These are phyloP conservation scores for Alternaria burnsii DNA, from an alignment of 2,329 filamentous ascomycete genomes.

Conservation along the genomic window DNA sequence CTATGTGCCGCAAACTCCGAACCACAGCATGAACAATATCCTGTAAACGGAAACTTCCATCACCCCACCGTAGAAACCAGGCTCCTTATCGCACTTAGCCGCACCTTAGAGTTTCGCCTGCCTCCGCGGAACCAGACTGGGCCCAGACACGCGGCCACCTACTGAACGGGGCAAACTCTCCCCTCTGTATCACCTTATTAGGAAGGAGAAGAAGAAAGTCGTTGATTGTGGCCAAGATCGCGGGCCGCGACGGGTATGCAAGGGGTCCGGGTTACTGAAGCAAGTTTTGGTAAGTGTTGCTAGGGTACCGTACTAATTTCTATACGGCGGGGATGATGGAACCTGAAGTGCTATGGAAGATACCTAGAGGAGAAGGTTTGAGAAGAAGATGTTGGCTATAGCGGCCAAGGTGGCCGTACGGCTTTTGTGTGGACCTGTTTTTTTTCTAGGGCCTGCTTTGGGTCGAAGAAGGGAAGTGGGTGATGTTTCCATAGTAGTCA, in stretches of 20 bases:
- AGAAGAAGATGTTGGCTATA: too few relatives aligned
- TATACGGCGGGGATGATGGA: too few relatives aligned
- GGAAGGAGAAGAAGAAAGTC: background rate
- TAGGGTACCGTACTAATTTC: background rate
- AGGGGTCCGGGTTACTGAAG: background rate
- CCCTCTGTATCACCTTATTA: background rate
- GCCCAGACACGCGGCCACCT: background rate
- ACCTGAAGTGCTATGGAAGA: too few relatives aligned
- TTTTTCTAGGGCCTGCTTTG: too few relatives aligned
- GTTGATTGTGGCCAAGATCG: background rate
- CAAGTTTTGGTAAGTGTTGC: background rate
- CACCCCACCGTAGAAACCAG: background rate
- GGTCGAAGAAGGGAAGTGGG: too few relatives aligned
- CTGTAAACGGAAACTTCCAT: background rate
- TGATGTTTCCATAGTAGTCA: too few relatives aligned
- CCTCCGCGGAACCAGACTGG: background rate
- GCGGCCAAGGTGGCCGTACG: too few relatives aligned
- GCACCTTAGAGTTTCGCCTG: background rate
- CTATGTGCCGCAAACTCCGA: background rate
- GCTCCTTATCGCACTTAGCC: background rate
- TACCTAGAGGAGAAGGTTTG: too few relatives aligned
- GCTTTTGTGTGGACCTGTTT: too few relatives aligned
- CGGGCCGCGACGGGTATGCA: constrained; percentile 1
- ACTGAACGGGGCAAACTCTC: background rate
- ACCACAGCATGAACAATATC: background rate